These are phyloP conservation scores for Physcia stellaris DNA, from an alignment of 495 filamentous ascomycete species.

Conservation along the genomic window DNA sequence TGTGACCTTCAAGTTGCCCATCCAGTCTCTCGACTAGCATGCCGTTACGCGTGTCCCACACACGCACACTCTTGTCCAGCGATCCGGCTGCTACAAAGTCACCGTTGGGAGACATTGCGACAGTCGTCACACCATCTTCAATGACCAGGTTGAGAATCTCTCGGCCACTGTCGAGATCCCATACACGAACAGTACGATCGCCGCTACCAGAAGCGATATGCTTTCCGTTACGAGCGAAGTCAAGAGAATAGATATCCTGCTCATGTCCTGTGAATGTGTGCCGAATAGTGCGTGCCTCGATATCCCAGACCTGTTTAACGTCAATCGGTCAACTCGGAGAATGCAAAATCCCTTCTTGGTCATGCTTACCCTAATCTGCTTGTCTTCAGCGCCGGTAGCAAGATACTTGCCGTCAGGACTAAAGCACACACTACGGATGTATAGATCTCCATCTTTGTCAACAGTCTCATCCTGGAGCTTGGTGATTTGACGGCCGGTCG, in stretches of 20 bases:
- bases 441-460: conserved; percentile 73
- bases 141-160: conserved; percentile 67
- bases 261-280: conserved; percentile 78
- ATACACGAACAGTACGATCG: conserved; percentile 76
- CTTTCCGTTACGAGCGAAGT: conserved; percentile 75
- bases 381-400: conserved; percentile 82
- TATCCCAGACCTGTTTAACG: conserved; percentile 90
- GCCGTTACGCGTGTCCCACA: conserved; percentile 76
- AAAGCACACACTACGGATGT: conserved; percentile 87
- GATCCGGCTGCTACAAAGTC: conserved; percentile 80
- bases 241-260: conserved; percentile 88
- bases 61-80: conserved; percentile 78
- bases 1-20: conserved; percentile 65
- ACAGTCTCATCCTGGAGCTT: conserved; percentile 71
- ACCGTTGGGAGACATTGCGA: conserved; percentile 81
- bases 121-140: conserved; percentile 82
- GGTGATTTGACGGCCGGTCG: conserved; percentile 62
- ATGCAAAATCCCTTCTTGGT: no score
- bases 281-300: conserved; percentile 56
- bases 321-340: no score
- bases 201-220: conserved; percentile 83
- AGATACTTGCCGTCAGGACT: conserved; percentile 82
- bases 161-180: conserved; percentile 68
- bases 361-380: conserved; percentile 78
- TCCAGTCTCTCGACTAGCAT: conserved; percentile 73